These are phyloP conservation scores for Cytidiella melzeri DNA, from an alignment of 768 basidiomycete genomes.

Conservation along the genomic window DNA sequence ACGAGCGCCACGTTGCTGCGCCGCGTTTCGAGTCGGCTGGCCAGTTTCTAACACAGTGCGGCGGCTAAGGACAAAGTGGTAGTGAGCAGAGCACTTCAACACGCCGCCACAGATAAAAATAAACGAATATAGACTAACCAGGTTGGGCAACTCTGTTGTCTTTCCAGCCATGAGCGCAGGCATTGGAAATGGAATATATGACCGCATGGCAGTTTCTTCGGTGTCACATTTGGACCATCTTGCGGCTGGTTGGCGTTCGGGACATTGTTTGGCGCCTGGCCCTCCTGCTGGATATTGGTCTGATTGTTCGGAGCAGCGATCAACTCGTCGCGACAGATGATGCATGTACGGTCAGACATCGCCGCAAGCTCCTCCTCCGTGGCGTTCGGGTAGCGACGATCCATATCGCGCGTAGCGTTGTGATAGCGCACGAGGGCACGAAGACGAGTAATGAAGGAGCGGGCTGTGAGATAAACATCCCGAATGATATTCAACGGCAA, in stretches of 20 bases:
- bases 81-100: slow-evolving; percentile 11
- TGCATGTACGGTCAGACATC: slow-evolving; percentile 89
- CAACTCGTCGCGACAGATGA: slow-evolving; percentile 99
- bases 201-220: slow-evolving; percentile 94
- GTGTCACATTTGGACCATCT: slow-evolving; percentile 89
- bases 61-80: slow-evolving; percentile 45
- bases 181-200: slow-evolving; percentile 99
- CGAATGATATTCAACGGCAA: slow-evolving; percentile 95
- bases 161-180: slow-evolving; percentile 93
- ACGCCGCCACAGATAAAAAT: slow-evolving; percentile 1
- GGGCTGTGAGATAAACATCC: slow-evolving; percentile 92
- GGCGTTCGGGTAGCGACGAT: slow-evolving; percentile 89
- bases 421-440: slow-evolving; percentile 89
- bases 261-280: slow-evolving; percentile 9
- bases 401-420: slow-evolving; percentile 94
- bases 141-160: slow-evolving; percentile 98
- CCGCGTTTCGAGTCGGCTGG: slow-evolving; percentile 15
- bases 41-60: slow-evolving; percentile 64
- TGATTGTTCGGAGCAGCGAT: slow-evolving; percentile 25
- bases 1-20: slow-evolving; percentile 12
- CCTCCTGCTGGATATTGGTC: slow-evolving; percentile 3
- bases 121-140: slow-evolving; percentile 54
- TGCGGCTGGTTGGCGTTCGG: slow-evolving; percentile 14
- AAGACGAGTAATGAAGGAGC: slow-evolving; percentile 84
- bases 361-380: slow-evolving; percentile 75